A percentile compares a stretch with the other conserved stretches of the same genome.
Evolutionary conservation across 2,329 filamentous ascomycete genomes (phyloP).

Genomic region (Epichloe festucae): DNA sequence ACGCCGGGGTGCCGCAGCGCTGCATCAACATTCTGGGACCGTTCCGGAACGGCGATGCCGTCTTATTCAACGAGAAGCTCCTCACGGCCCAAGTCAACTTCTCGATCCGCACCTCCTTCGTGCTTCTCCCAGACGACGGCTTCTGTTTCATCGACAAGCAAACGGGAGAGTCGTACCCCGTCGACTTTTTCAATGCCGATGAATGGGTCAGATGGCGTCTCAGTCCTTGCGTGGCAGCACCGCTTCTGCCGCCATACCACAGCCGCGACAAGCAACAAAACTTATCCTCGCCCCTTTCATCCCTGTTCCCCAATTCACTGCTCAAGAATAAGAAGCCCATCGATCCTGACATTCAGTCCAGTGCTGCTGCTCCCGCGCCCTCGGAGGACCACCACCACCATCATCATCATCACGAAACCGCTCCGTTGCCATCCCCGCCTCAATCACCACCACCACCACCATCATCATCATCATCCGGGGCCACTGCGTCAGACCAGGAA

Average conservation of each 20-base stretch:
- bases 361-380: not conserved
- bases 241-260: constrained; percentile 45
- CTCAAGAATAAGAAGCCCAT: constrained; percentile 5
- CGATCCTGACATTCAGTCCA: not conserved
- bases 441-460: constrained; percentile 9
- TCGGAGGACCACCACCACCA: constrained; percentile 1
- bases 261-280: constrained; percentile 20
- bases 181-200: constrained; percentile 72
- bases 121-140: constrained; percentile 74
- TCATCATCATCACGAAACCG: not conserved
- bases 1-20: constrained; percentile 70
- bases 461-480: constrained; percentile 3
- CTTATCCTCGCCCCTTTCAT: constrained; percentile 30
- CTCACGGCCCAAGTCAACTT: constrained; percentile 91
- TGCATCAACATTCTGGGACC: constrained; percentile 89
- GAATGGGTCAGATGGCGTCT: constrained; percentile 69
- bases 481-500: constrained; percentile 11
- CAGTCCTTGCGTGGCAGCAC: constrained; percentile 62
- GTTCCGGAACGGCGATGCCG: constrained; percentile 81
- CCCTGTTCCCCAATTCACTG: constrained; percentile 32
- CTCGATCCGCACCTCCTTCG: constrained; percentile 73
- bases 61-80: constrained; percentile 77
- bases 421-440: constrained; percentile 12
- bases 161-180: constrained; percentile 64
- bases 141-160: constrained; percentile 76